These are phyloP conservation scores for Aspergillus sp. DNA, from an alignment of 2,329 filamentous ascomycete species.

Conservation along the genomic window DNA sequence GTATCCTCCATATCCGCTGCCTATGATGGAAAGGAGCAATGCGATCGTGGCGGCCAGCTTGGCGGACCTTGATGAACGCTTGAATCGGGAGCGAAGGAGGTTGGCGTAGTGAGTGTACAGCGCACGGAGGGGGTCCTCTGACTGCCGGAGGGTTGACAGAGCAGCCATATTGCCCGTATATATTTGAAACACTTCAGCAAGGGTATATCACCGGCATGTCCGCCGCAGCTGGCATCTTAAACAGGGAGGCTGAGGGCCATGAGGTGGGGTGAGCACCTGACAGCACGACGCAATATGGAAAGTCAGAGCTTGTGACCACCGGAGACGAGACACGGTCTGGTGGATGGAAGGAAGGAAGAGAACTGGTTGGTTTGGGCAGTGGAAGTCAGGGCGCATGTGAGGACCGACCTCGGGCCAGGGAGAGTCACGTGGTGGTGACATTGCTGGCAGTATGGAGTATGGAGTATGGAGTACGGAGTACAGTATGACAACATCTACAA, in stretches of 20 bases:
- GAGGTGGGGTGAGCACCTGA: constrained; percentile 4
- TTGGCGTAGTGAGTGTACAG: constrained; percentile 47
- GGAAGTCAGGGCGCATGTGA: neutral
- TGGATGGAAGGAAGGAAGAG: no score
- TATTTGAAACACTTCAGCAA: neutral
- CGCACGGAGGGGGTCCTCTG: constrained; percentile 57
- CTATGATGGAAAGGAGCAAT: constrained; percentile 68
- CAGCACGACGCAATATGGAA: constrained; percentile 3
- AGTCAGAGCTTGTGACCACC: neutral
- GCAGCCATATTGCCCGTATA: constrained; percentile 53
- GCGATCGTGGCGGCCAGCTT: constrained; percentile 67
- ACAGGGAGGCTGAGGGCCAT: constrained; percentile 11
- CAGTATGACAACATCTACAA: no score
- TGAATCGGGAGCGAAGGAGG: constrained; percentile 43
- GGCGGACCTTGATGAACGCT: constrained; percentile 58
- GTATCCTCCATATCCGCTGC: constrained; percentile 67
- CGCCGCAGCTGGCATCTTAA: constrained; percentile 10
- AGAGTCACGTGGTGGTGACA: no score
- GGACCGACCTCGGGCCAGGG: neutral
- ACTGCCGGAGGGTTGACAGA: constrained; percentile 64
- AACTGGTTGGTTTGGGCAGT: neutral
- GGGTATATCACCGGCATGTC: neutral
- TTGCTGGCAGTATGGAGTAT: no score
- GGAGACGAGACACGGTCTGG: no score
- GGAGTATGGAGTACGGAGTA: no score